Conservation (phyloP, 805 yeast genomes). For the Candida tibetensis region DNA sequence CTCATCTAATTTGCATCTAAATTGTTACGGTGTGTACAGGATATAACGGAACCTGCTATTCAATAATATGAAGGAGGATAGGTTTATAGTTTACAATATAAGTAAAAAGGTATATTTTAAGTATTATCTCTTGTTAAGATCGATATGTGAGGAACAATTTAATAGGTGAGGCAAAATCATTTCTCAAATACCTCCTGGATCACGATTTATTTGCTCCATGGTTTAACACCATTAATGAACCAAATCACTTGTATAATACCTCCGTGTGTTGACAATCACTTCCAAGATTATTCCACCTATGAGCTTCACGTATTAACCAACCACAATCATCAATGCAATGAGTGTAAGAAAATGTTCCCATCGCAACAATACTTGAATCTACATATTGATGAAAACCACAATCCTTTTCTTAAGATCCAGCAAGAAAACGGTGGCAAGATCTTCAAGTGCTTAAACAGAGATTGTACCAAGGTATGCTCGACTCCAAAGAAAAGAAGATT, state of each 20-base stretch:
- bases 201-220: too few relatives aligned
- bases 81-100: too few relatives aligned
- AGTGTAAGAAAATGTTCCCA: slow-evolving; percentile 43
- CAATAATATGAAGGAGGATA: too few relatives aligned
- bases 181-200: too few relatives aligned
- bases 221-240: too few relatives aligned
- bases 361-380: slow-evolving; percentile 39
- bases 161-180: too few relatives aligned
- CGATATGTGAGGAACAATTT: too few relatives aligned
- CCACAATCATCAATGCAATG: slow-evolving; percentile 18
- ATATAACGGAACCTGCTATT: too few relatives aligned
- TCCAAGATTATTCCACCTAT: slow-evolving; percentile 3
- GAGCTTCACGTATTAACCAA: slow-evolving; percentile 4
- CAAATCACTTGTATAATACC: not conserved
- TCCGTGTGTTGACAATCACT: not conserved
- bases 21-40: too few relatives aligned
- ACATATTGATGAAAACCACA: slow-evolving; percentile 54
- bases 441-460: slow-evolving; percentile 41
- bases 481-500: slow-evolving; percentile 39
- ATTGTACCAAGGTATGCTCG: slow-evolving; percentile 40
- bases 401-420: slow-evolving; percentile 41
- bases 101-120: too few relatives aligned
- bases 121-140: too few relatives aligned
- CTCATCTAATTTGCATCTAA: too few relatives aligned
- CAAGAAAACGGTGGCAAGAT: slow-evolving; percentile 39